These are phyloP conservation scores for Plectosphaerella sp. DNA, from an alignment of 2,329 filamentous ascomycete genomes.

Conservation along the genomic window DNA sequence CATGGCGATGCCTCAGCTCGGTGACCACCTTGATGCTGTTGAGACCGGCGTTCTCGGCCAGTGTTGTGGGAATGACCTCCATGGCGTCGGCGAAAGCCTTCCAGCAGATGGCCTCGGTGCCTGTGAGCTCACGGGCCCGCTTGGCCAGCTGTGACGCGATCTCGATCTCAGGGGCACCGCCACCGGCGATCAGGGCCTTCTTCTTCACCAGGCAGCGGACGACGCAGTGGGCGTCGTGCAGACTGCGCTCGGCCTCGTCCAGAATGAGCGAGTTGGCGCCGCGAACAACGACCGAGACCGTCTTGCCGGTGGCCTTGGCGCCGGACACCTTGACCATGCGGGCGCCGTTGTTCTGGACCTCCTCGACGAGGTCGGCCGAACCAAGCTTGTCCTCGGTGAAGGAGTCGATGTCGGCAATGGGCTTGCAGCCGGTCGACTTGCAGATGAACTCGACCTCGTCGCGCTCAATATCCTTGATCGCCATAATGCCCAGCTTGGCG, in stretches of 20 bases:
- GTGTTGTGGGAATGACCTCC: constrained; percentile 92
- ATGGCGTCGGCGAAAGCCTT: constrained; percentile 97
- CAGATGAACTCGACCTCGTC: constrained; percentile 99
- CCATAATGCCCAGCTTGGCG: constrained; percentile 91
- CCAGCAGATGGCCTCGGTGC: constrained; percentile 97
- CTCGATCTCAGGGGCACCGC: constrained; percentile 94
- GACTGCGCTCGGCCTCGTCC: constrained; percentile 92
- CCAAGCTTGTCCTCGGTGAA: constrained; percentile 99
- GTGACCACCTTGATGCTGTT: constrained; percentile 99
- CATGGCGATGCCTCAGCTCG: constrained; percentile 88
- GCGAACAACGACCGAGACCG: constrained; percentile 89
- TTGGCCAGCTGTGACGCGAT: constrained; percentile 83
- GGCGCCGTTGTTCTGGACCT: constrained; percentile 80
- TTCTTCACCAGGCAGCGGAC: constrained; percentile 98
- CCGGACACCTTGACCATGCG: constrained; percentile 94
- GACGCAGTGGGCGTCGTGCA: constrained; percentile 96
- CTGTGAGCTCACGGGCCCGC: constrained; percentile 76
- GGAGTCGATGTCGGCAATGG: constrained; percentile 95
- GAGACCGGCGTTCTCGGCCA: constrained; percentile 94
- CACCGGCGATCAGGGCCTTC: constrained; percentile 96
- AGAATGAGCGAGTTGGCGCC: constrained; percentile 93
- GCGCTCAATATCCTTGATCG: constrained; percentile 95
- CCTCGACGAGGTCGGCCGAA: constrained; percentile 88
- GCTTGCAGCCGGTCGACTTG: constrained; percentile 98
- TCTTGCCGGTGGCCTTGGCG: constrained; percentile 79